These are phyloP conservation scores for Maudiozyma bulderi DNA, from an alignment of 805 yeast species.

Conservation along the genomic window DNA sequence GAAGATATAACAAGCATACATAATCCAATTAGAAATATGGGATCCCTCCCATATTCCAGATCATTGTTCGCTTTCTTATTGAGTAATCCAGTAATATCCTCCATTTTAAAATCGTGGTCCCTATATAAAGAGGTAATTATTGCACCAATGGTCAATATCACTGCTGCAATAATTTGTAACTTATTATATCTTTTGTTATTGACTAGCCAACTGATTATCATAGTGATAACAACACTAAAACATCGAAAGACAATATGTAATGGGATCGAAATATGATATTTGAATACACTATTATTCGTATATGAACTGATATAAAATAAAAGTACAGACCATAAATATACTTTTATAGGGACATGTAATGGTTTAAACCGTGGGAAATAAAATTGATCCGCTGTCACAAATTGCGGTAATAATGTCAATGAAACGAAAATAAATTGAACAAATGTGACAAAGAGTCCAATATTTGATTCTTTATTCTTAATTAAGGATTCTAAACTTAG, in stretches of 20 bases:
- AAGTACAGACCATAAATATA: conserved; percentile 39
- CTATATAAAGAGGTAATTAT: conserved; percentile 32
- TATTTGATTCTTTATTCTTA: conserved; percentile 20
- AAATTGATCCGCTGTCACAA: conserved; percentile 19
- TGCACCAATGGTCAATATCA: conserved; percentile 47
- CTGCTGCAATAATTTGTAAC: conserved; percentile 41
- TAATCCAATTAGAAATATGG: conserved; percentile 19
- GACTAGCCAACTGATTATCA: conserved; percentile 43
- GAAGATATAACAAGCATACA: conserved; percentile 31
- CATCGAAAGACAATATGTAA: conserved; percentile 59
- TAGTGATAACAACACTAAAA: conserved; percentile 51
- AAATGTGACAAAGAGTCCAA: conserved; percentile 49
- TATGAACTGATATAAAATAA: conserved; percentile 43
- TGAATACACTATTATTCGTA: conserved; percentile 50
- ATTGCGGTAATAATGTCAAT: conserved; percentile 32
- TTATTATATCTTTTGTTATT: conserved; percentile 38
- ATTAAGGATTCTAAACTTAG: conserved; percentile 50
- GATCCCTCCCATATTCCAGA: background rate
- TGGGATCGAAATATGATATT: conserved; percentile 51
- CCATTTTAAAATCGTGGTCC: conserved; percentile 19
- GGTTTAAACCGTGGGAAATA: conserved; percentile 25
- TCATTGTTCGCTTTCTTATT: background rate
- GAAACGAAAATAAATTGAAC: conserved; percentile 47
- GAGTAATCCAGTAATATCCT: background rate
- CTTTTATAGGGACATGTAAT: conserved; percentile 33